Conservation (phyloP, 2,329 filamentous ascomycete genomes). For the Daldinia sp. region DNA sequence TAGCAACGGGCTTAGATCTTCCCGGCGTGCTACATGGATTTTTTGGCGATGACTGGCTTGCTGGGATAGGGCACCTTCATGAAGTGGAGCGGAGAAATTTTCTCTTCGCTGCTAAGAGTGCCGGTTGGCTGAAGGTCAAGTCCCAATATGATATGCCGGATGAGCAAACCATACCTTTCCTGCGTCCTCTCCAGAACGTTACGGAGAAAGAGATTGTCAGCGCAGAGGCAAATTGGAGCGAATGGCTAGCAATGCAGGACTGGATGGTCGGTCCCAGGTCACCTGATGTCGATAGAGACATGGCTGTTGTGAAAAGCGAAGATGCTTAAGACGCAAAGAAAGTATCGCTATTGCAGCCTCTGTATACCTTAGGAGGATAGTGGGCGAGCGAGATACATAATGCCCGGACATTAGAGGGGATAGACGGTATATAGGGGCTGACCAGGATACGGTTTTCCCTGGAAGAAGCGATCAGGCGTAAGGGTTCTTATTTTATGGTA, state of each 20-base stretch:
- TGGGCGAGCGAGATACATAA: slow-evolving; percentile 15
- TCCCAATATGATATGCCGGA: slow-evolving; percentile 88
- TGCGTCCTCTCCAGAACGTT: slow-evolving; percentile 83
- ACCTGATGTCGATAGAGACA: slow-evolving; percentile 59
- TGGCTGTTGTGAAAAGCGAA: slow-evolving; percentile 52
- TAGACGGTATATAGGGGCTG: slow-evolving; percentile 10
- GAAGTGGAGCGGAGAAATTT: slow-evolving; percentile 94
- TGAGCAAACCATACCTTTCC: slow-evolving; percentile 86
- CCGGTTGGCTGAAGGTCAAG: slow-evolving; percentile 90
- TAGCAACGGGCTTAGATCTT: slow-evolving; percentile 92
- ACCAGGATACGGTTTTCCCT: slow-evolving; percentile 20
- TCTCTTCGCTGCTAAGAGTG: slow-evolving; percentile 93
- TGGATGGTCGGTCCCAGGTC: slow-evolving; percentile 95
- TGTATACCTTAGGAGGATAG: slow-evolving; percentile 1
- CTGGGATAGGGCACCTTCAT: slow-evolving; percentile 83
- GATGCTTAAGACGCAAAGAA: slow-evolving; percentile 39
- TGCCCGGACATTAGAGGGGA: slow-evolving; percentile 23
- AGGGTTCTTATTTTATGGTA: slow-evolving; percentile 20
- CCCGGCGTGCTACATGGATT: slow-evolving; percentile 91
- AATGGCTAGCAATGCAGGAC: slow-evolving; percentile 97
- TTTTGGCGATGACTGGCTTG: slow-evolving; percentile 92
- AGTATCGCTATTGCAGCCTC: neutral
- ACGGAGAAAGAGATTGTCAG: slow-evolving; percentile 82
- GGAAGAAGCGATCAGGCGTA: slow-evolving; percentile 24
- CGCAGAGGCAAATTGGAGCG: slow-evolving; percentile 89